phyloP scores from a whole-genome alignment of 352 stramenopile genomes.

The Thalassiosira ordinaria region DNA sequence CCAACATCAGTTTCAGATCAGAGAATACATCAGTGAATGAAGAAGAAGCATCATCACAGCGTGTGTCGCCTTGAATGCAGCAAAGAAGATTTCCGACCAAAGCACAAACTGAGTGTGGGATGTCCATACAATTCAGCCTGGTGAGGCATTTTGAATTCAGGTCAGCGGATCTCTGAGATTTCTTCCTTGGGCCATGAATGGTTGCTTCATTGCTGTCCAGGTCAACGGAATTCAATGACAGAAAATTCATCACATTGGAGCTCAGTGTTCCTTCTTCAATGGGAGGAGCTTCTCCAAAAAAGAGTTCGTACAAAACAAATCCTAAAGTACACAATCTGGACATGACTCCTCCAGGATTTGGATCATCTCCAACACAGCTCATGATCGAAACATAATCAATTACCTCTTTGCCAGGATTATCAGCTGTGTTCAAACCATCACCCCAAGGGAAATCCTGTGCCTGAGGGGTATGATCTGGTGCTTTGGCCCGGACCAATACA shows the following conservation, averaged over 20 bases:
- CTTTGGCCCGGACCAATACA: not conserved
- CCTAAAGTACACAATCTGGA: slow-evolving; percentile 5
- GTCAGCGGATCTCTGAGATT: not conserved
- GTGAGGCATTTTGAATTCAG: not conserved
- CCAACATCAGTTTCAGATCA: slow-evolving; percentile 15
- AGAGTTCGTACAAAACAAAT: slow-evolving; percentile 1
- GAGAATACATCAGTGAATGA: slow-evolving; percentile 17
- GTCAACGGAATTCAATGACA: not conserved
- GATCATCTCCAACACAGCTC: slow-evolving; percentile 1
- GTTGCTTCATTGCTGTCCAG: not conserved
- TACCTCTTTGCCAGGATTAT: too few relatives aligned
- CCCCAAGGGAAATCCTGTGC: too few relatives aligned
- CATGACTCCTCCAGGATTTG: not conserved
- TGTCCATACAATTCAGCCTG: slow-evolving; percentile 2
- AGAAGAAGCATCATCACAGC: slow-evolving; percentile 29
- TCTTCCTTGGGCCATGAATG: not conserved
- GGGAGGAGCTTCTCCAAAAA: not conserved
- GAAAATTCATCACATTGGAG: too few relatives aligned
- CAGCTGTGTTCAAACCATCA: too few relatives aligned
- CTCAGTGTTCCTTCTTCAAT: not conserved
- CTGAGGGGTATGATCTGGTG: not conserved
- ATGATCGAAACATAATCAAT: slow-evolving; percentile 2
- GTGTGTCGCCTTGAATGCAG: too few relatives aligned
- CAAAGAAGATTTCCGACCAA: slow-evolving; percentile 20
- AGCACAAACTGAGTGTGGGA: slow-evolving; percentile 25